phyloP scores from a whole-genome alignment of 225 moss, liverwort and hornwort genomes.

The Marchantia paleacea region DNA sequence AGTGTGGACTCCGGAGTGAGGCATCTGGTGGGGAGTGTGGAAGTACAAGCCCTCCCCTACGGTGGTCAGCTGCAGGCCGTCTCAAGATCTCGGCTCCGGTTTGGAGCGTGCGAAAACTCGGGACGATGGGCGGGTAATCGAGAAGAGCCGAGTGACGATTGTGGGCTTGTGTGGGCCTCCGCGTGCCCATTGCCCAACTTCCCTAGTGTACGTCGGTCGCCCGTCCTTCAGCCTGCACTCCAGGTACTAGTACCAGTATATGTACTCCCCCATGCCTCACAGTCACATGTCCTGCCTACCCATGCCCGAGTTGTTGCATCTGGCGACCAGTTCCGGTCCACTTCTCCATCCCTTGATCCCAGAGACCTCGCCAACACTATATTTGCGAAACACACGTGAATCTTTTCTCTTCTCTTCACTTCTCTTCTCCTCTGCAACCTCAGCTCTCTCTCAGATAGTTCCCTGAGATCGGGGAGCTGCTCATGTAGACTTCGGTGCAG shows the following conservation, averaged over 20 bases:
- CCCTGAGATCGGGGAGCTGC: too few species aligned
- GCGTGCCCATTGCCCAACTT: background rate
- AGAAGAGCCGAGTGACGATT: background rate
- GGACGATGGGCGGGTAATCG: background rate
- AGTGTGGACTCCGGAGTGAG: too few species aligned
- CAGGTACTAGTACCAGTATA: background rate
- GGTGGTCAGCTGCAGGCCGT: background rate
- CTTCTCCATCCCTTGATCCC: background rate
- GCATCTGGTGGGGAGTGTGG: too few species aligned
- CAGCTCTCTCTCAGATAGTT: background rate
- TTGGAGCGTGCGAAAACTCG: too few species aligned
- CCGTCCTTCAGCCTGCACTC: background rate
- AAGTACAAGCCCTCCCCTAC: too few species aligned
- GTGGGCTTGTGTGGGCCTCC: background rate
- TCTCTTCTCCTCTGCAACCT: background rate
- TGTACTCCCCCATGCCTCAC: background rate
- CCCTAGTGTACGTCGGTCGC: background rate
- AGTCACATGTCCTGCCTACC: background rate
- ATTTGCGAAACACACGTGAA: background rate
- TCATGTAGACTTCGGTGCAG: too few species aligned
- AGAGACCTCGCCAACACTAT: background rate
- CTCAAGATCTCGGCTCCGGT: background rate
- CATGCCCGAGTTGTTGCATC: background rate
- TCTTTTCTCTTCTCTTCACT: background rate
- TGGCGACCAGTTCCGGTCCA: background rate